Evolutionary conservation across 352 stramenopile genomes (phyloP).

Genomic region (Phytophthora idaei): DNA sequence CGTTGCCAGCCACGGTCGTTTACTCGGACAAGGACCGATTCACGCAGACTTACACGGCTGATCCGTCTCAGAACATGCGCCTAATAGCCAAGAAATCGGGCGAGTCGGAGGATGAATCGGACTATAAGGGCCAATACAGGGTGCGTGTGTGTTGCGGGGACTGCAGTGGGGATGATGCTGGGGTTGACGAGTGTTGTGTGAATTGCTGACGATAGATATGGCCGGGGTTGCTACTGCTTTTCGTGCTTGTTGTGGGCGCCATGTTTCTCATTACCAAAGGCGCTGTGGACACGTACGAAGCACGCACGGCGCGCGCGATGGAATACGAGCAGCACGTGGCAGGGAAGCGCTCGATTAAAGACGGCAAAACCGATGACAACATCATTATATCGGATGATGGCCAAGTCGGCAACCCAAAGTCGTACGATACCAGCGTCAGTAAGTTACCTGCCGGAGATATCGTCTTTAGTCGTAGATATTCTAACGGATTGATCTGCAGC

Average conservation of each 20-base stretch:
- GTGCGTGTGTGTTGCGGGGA: constrained; percentile 23
- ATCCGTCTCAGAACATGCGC: constrained; percentile 30
- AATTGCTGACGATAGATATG: constrained; percentile 46
- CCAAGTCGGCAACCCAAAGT: constrained; percentile 69
- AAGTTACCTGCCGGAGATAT: constrained; percentile 11
- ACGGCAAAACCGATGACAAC: constrained; percentile 42
- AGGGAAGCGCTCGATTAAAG: constrained; percentile 51
- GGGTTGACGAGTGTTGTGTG: constrained; percentile 23
- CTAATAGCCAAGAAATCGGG: constrained; percentile 42
- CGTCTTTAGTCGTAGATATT: neutral
- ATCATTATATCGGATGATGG: constrained; percentile 57
- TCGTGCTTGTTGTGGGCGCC: constrained; percentile 41
- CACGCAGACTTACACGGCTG: constrained; percentile 10
- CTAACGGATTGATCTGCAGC: constrained; percentile 19
- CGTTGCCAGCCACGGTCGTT: constrained; percentile 30
- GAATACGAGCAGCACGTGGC: constrained; percentile 46
- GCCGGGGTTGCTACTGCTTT: constrained; percentile 60
- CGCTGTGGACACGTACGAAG: constrained; percentile 38
- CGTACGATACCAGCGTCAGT: constrained; percentile 50
- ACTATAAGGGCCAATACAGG: constrained; percentile 55
- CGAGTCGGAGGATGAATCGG: constrained; percentile 27
- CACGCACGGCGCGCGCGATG: constrained; percentile 23
- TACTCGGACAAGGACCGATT: constrained; percentile 38
- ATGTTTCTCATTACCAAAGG: constrained; percentile 44
- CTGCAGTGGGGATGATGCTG: constrained; percentile 1